Evolutionary conservation across 2,329 filamentous ascomycete genomes (phyloP), one percentile per base, ranked within the genome.

Genomic region (Phialophora chinensis): DNA sequence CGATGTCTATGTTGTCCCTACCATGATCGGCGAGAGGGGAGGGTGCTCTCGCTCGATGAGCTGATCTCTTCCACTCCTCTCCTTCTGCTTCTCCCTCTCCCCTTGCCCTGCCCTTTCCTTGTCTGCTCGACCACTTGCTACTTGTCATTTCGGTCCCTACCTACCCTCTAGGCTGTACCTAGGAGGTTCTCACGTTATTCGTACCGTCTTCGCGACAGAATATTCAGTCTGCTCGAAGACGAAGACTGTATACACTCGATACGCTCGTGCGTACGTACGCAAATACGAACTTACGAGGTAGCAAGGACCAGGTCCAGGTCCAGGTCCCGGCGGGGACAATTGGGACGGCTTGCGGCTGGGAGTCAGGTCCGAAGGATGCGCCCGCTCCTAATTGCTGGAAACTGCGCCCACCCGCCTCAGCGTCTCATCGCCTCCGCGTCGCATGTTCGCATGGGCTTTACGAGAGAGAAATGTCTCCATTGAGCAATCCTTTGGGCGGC

Each of bases 281-380:
- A 42, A 42, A 42, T 42, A 5, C 35, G 35, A 42, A 42, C 35
- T 42, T 42, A 42, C 35, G 35, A 17, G 35, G 35, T 42, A 42
- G 35, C 14, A 5, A 42, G 35, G 33, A 3, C 12, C 14, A 42
- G 14, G 35, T 42, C 31, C 31, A 17, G 35, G 6, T 42, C 23
- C 23, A 17, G 7, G 52, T 20, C 23, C n/a, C 20, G 14, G 23
- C 44, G 44, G 44, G 44, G 17, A 17, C 44, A 49, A 23, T 20
- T 50, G 47, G 47, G 12, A 50, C 47, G 47, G 6, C 20, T 27
- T 20, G 47, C 12, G 35, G 35, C 35, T 50, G 47, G n/a, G 47
- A 25, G 23, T 50, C 52, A 55, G 52, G 27, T 42, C 55, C 55
- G 35, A 25, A 50, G n/a, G 47, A 27, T 50, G 20, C 47, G n/a